A percentile compares a stretch with the other conserved stretches of the same genome.
These are phyloP conservation scores for Eucalyptus decipiens DNA, from an alignment of 345 rosid species.

Conservation along the genomic window DNA sequence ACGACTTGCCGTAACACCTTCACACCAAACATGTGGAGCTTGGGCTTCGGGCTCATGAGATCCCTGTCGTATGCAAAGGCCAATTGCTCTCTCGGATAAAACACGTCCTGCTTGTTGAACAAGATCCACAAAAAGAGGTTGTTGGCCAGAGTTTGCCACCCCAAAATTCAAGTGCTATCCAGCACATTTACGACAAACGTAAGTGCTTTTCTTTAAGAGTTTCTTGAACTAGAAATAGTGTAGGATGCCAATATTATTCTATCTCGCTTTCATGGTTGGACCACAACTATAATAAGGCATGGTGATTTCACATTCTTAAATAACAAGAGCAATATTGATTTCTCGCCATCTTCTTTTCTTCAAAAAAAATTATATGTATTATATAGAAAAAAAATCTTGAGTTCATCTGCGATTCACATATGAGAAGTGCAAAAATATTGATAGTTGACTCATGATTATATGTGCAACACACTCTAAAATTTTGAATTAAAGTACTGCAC, in stretches of 20 bases:
- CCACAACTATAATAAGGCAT: neutral
- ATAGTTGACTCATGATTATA: neutral
- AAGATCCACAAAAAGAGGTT: slow-evolving; percentile 70
- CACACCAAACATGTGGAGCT: slow-evolving; percentile 67
- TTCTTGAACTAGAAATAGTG: neutral
- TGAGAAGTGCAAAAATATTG: neutral
- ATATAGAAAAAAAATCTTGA: neutral
- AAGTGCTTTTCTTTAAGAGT: neutral
- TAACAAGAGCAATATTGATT: neutral
- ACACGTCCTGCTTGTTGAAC: slow-evolving; percentile 73
- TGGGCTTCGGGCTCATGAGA: slow-evolving; percentile 37
- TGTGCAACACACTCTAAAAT: neutral
- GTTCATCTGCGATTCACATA: neutral
- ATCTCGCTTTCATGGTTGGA: neutral
- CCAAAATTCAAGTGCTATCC: slow-evolving; percentile 59
- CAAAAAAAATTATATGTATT: neutral
- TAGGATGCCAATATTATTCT: neutral
- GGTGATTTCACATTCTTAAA: neutral
- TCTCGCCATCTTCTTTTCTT: accelerated
- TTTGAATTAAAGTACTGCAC: neutral
- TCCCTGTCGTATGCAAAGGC: slow-evolving; percentile 77
- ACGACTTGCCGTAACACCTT: slow-evolving; percentile 70
- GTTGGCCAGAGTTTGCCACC: slow-evolving; percentile 50
- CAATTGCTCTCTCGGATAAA: slow-evolving; percentile 75
- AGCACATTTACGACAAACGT: slow-evolving; percentile 51